Percentiles rank a stretch among this genome's conserved stretches.
Evolutionary conservation across 2,329 filamentous ascomycete species (phyloP).

Genomic region (Fusarium sp.): DNA sequence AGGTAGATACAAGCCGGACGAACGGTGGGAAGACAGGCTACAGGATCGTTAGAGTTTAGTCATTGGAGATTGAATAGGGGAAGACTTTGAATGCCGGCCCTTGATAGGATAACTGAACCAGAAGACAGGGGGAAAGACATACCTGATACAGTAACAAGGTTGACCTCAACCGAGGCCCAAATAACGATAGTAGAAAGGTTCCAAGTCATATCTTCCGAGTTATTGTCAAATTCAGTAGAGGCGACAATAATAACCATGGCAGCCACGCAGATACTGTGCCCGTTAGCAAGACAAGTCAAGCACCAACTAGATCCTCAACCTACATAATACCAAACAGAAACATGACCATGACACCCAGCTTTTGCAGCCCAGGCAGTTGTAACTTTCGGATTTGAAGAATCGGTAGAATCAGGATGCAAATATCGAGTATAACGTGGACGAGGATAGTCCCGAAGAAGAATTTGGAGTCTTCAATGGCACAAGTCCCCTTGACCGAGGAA

Average conservation of each 20-base stretch:
- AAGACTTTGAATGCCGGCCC: too few relatives aligned
- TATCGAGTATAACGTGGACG: conserved; percentile 45
- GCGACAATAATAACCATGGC: conserved; percentile 35
- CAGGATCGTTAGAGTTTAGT: background rate
- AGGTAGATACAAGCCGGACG: conserved; percentile 35
- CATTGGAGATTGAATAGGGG: background rate
- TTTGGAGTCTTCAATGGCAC: conserved; percentile 40
- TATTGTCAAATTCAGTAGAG: conserved; percentile 23
- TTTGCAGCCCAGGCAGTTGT: conserved; percentile 41
- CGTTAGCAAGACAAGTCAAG: background rate
- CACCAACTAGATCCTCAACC: background rate
- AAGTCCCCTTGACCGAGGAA: conserved; percentile 1
- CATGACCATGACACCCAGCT: conserved; percentile 41
- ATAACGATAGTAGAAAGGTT: conserved; percentile 34
- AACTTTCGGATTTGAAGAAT: conserved; percentile 46
- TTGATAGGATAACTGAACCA: too few relatives aligned
- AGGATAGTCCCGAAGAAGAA: conserved; percentile 49
- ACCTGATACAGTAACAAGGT: conserved; percentile 40
- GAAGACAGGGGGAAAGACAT: background rate
- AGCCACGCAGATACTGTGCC: conserved; percentile 28
- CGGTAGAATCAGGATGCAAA: conserved; percentile 45
- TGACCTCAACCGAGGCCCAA: conserved; percentile 41
- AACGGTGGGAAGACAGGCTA: conserved; percentile 37
- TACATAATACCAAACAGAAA: conserved; percentile 47
- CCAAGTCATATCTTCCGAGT: conserved; percentile 33